Percentiles rank a stretch among this genome's conserved stretches.
Evolutionary conservation across 2,329 filamentous ascomycete species (phyloP).

Genomic region (Paecilomyces fulvus): DNA sequence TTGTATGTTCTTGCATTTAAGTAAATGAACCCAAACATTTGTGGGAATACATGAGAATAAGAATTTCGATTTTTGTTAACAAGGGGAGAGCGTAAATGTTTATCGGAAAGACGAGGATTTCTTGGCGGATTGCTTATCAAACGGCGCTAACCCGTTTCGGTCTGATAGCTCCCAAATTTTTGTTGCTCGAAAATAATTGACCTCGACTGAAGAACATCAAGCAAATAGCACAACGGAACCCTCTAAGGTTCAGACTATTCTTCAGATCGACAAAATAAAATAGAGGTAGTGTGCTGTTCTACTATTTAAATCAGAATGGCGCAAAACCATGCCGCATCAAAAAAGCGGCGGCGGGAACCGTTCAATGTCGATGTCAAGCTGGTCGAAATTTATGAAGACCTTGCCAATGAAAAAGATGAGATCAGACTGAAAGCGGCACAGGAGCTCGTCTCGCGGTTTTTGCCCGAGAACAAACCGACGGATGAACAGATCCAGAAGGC

Average conservation of each 20-base stretch:
- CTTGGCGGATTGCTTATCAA: conserved; percentile 1
- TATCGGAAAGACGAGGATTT: background rate
- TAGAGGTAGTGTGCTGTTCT: conserved; percentile 6
- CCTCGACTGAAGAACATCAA: conserved; percentile 3
- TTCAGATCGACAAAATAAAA: conserved; percentile 9
- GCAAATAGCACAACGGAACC: background rate
- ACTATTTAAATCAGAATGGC: conserved; percentile 17
- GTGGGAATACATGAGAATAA: too few relatives aligned
- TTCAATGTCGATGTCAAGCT: conserved; percentile 37
- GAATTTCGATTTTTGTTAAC: too few relatives aligned
- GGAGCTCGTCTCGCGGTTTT: conserved; percentile 36
- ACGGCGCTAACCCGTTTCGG: conserved; percentile 13
- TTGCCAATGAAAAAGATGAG: conserved; percentile 39
- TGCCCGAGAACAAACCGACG: conserved; percentile 29
- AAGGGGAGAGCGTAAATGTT: too few relatives aligned
- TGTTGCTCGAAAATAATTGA: background rate
- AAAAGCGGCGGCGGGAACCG: conserved; percentile 34
- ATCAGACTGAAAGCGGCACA: conserved; percentile 39
- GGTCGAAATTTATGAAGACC: conserved; percentile 42
- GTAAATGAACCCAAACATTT: too few relatives aligned
- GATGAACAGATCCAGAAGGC: conserved; percentile 34
- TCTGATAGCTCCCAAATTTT: conserved; percentile 13
- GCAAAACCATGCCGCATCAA: conserved; percentile 14
- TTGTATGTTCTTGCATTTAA: too few relatives aligned
- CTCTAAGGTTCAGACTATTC: conserved; percentile 10